Percentiles rank a stretch among this genome's conserved stretches.
These are phyloP conservation scores for Globisporangium echinulatum DNA, from an alignment of 352 stramenopile genomes.

Conservation along the genomic window DNA sequence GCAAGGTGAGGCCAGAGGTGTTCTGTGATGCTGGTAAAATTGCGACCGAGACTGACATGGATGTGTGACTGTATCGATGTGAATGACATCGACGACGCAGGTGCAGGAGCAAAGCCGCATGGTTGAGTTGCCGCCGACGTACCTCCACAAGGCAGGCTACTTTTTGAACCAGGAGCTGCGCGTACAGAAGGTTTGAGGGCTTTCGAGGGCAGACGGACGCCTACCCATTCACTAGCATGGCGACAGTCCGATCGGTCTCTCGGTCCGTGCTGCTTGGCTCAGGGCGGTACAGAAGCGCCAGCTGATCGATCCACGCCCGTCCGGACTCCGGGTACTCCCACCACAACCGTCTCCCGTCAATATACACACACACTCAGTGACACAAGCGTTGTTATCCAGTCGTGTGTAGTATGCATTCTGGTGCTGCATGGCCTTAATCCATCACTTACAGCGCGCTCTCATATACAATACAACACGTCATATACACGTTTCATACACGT, in stretches of 20 bases:
- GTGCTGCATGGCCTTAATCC: too few species aligned
- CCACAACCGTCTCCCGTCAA: too few species aligned
- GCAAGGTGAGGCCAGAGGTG: conserved; percentile 32
- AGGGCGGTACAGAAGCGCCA: too few species aligned
- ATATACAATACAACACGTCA: conserved; percentile 2
- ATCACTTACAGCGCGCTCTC: not conserved
- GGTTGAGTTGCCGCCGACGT: conserved; percentile 70
- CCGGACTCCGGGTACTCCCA: too few species aligned
- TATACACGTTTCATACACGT: not conserved
- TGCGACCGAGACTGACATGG: not conserved
- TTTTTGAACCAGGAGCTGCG: conserved; percentile 64
- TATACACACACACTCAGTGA: too few species aligned
- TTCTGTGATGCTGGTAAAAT: not conserved
- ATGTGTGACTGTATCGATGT: not conserved
- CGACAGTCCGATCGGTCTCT: too few species aligned
- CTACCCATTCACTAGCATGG: too few species aligned
- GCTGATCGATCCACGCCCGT: too few species aligned
- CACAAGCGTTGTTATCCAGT: too few species aligned
- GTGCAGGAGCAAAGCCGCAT: conserved; percentile 55
- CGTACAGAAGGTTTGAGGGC: conserved; percentile 50
- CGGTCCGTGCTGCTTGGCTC: too few species aligned
- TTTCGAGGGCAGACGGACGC: too few species aligned
- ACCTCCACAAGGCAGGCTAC: conserved; percentile 78
- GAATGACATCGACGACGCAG: conserved; percentile 16
- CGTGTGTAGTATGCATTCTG: too few species aligned